These are phyloP conservation scores for Hordeum vulgare DNA, from an alignment of 176 grass and related monocot species.

Conservation along the genomic window MorexV3_pseudomolecules_assembly NC_058519.1:43792133-43792632, in stretches of 20 bases:
- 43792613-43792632: constrained; percentile 21
- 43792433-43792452: neutral
- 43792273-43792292: constrained; percentile 23
- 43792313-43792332: constrained; percentile 38
- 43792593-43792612: constrained; percentile 12
- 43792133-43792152: constrained; percentile 43
- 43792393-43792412: neutral
- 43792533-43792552: constrained; percentile 11
- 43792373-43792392: constrained; percentile 28
- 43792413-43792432: neutral
- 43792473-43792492: neutral
- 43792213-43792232: constrained; percentile 29
- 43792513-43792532: constrained; percentile 4
- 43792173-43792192: constrained; percentile 45
- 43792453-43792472: neutral
- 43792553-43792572: constrained; percentile 1
- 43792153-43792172: constrained; percentile 43
- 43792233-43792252: constrained; percentile 52
- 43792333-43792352: constrained; percentile 29
- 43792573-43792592: constrained; percentile 5
- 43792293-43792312: constrained; percentile 23
- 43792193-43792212: constrained; percentile 39
- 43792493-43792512: constrained; percentile 7
- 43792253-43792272: constrained; percentile 24
- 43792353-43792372: constrained; percentile 24